Base-by-base conservation (phyloP, 805 yeast species). In the Teunomyces atbi region DNA sequence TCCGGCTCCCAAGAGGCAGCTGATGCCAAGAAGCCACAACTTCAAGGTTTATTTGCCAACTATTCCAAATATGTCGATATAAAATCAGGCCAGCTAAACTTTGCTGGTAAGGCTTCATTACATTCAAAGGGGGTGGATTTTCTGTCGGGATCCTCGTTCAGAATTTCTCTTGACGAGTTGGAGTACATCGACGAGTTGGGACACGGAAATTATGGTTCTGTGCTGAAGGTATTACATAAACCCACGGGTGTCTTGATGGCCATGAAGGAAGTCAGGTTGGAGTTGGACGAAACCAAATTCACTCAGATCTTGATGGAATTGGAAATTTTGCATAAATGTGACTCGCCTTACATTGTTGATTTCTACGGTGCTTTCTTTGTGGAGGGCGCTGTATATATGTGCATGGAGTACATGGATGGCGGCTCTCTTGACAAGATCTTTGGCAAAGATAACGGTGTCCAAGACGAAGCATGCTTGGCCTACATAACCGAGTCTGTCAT, bases 321-420 rank as follows among this genome's bases (percentile, higher is more conserved):
- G 50, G 98, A 94, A 58, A 86, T 94, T 44, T 76, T 94, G 53
- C 98, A 94, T 68, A 87, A 86, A 58, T 94, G 98, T 69, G 80
- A 81, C 53, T 84, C 95, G 12, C 95, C 94, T 2, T 89, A 82
- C 63, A 91, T 94, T 61, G 97, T 94, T 34, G 97, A 92, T 58
- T 94, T 94, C 58, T 94, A 88, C 61, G 99, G 99, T 36, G 99
- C 99, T 1, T 92, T 92, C 61, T 94, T 92, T 61, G 89, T 89
- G 27, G 99, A 94, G 67, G 97, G 97, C 40, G 96, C 97, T 0
- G 99, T 92, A 21, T 94, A 91, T 68, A 89, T 92, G 89, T 94
- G 98, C 69, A 92, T 92, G 79, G 99, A 92, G 68, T 89, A 83
- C 64, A 92, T 92, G 99, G 95, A 89, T 64, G 97, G 96, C 41